Conservation (phyloP, 2,329 filamentous ascomycete genomes). For the Penicillium sp. region DNA sequence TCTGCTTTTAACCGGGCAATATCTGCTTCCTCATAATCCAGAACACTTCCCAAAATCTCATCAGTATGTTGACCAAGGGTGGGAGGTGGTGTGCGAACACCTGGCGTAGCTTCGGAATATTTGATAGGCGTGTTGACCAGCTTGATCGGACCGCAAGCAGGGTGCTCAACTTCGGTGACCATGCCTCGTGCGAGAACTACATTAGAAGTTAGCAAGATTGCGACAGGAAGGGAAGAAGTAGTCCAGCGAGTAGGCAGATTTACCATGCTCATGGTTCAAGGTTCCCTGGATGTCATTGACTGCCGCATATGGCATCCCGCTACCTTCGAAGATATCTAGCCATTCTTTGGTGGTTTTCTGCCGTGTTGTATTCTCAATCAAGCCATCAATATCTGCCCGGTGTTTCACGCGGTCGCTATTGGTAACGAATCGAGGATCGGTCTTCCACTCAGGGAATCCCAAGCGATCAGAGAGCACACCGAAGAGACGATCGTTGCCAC, state of each 20-base stretch:
- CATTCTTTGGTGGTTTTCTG: conserved; percentile 85
- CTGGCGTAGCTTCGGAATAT: conserved; percentile 79
- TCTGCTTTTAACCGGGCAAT: conserved; percentile 66
- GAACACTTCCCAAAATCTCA: conserved; percentile 68
- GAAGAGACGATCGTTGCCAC: conserved; percentile 66
- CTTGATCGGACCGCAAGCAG: conserved; percentile 79
- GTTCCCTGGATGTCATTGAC: conserved; percentile 91
- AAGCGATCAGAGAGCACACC: conserved; percentile 62
- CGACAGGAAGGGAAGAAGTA: background rate
- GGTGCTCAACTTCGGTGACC: conserved; percentile 86
- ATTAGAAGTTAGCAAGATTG: conserved; percentile 2
- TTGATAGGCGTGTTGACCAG: conserved; percentile 95
- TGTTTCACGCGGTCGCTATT: conserved; percentile 66
- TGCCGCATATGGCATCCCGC: conserved; percentile 89
- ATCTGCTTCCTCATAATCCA: conserved; percentile 63
- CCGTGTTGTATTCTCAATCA: conserved; percentile 75
- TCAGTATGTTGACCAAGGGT: conserved; percentile 85
- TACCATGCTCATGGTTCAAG: conserved; percentile 81
- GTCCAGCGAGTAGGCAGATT: conserved; percentile 27
- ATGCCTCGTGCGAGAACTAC: conserved; percentile 75
- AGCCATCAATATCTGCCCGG: conserved; percentile 72
- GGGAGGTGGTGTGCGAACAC: conserved; percentile 77
- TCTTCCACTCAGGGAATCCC: conserved; percentile 61
- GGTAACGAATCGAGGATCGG: conserved; percentile 60
- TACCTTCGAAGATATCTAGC: conserved; percentile 84